These are phyloP conservation scores for Stagonosporopsis vannaccii DNA, from an alignment of 2,329 filamentous ascomycete species.

Conservation along the genomic window DNA sequence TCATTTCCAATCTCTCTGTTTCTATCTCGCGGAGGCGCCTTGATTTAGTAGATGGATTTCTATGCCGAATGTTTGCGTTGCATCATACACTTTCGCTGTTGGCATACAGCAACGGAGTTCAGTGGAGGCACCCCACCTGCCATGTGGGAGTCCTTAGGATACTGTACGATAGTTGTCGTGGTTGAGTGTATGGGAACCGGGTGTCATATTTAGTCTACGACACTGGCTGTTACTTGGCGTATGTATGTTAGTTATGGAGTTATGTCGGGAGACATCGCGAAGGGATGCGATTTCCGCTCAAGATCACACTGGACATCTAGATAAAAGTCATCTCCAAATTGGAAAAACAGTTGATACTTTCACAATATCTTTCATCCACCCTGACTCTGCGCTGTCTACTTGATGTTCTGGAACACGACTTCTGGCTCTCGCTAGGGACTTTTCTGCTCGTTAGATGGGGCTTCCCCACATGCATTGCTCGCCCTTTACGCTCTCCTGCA, in stretches of 20 bases:
- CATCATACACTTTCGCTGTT: constrained; percentile 35
- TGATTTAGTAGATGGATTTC: constrained; percentile 40
- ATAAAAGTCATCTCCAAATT: constrained; percentile 20
- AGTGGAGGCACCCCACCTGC: constrained; percentile 21
- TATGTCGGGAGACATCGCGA: constrained; percentile 21
- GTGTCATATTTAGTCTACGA: constrained; percentile 30
- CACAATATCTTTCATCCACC: background rate
- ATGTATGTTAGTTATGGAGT: constrained; percentile 16
- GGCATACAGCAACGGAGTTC: constrained; percentile 19
- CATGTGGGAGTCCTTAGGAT: constrained; percentile 26
- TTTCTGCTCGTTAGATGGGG: constrained; percentile 19
- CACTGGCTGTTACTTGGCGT: constrained; percentile 42
- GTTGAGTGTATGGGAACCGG: constrained; percentile 33
- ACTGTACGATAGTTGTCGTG: constrained; percentile 39
- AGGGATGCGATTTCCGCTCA: constrained; percentile 18
- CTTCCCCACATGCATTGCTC: constrained; percentile 17
- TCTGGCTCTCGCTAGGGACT: constrained; percentile 3
- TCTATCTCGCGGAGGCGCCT: constrained; percentile 26
- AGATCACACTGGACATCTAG: constrained; percentile 16
- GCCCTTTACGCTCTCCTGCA: constrained; percentile 13
- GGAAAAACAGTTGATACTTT: constrained; percentile 33
- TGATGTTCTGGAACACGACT: constrained; percentile 7
- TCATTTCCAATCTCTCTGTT: constrained; percentile 29
- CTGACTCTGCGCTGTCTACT: background rate
- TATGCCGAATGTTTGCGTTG: constrained; percentile 40